phyloP scores from a whole-genome alignment of 805 yeast genomes.

The Kazachstania bromeliacearum region DNA sequence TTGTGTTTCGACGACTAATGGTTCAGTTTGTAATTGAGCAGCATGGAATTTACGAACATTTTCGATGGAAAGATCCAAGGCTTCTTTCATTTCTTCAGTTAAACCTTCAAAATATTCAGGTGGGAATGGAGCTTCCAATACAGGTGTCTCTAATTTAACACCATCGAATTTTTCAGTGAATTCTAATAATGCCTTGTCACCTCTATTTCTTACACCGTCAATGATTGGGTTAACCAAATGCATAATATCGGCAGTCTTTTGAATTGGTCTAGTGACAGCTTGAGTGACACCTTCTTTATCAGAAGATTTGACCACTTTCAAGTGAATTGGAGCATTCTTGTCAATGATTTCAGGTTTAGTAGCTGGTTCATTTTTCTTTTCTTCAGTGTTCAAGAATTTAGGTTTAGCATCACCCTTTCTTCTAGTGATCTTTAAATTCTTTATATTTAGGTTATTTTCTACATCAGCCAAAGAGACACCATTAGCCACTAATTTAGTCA shows the following conservation, averaged over 20 bases:
- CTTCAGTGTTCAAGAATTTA: slow-evolving; percentile 42
- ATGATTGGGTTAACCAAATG: slow-evolving; percentile 85
- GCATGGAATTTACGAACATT: slow-evolving; percentile 88
- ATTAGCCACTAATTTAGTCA: slow-evolving; percentile 61
- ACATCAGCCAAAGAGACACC: slow-evolving; percentile 77
- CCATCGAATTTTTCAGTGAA: slow-evolving; percentile 86
- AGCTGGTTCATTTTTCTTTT: slow-evolving; percentile 12
- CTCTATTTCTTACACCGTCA: slow-evolving; percentile 61
- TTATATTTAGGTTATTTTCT: slow-evolving; percentile 74
- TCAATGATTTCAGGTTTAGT: slow-evolving; percentile 14
- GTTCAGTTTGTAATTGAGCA: slow-evolving; percentile 74
- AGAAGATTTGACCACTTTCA: slow-evolving; percentile 19
- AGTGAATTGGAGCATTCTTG: slow-evolving; percentile 14
- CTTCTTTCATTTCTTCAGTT: slow-evolving; percentile 63
- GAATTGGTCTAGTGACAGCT: slow-evolving; percentile 89
- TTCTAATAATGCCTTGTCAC: slow-evolving; percentile 85
- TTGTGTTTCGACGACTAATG: slow-evolving; percentile 77
- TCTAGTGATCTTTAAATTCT: slow-evolving; percentile 79
- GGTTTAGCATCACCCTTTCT: slow-evolving; percentile 95
- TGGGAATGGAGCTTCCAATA: slow-evolving; percentile 82
- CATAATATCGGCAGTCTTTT: slow-evolving; percentile 87
- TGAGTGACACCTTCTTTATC: slow-evolving; percentile 37
- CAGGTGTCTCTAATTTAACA: slow-evolving; percentile 61
- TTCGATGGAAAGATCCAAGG: slow-evolving; percentile 81
- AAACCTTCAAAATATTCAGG: slow-evolving; percentile 61